A percentile compares a stretch with the other conserved stretches of the same genome.
These are phyloP conservation scores for Luffa aegyptiaca DNA, from an alignment of 306 rosid species.

Conservation along the genomic window DNA sequence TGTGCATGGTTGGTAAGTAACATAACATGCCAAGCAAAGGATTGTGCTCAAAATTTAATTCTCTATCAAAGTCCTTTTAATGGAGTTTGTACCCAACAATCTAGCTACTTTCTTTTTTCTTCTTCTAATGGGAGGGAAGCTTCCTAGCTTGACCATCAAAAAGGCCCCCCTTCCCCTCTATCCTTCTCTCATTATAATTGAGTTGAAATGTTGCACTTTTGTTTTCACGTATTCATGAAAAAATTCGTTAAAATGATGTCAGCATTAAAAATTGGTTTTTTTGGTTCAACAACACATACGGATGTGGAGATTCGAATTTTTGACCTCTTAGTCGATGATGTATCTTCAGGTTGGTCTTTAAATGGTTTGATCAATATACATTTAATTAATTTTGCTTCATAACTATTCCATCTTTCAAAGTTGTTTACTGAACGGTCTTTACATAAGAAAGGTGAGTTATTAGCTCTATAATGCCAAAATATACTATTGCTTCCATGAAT, in stretches of 20 bases:
- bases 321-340: not conserved
- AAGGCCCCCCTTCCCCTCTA: not conserved
- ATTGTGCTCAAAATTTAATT: not conserved
- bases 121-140: not conserved
- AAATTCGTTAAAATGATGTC: not conserved
- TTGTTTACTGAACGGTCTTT: not conserved
- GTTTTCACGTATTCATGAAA: not conserved
- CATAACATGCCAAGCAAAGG: slow-evolving; percentile 34
- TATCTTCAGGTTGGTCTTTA: no score
- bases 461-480: not conserved
- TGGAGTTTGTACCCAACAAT: not conserved
- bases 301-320: not conserved
- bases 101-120: not conserved
- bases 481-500: no score
- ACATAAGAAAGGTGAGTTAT: no score
- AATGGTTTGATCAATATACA: no score
- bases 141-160: not conserved
- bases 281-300: no score
- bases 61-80: not conserved
- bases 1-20: slow-evolving; percentile 57
- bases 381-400: not conserved
- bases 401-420: not conserved
- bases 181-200: not conserved
- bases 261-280: no score
- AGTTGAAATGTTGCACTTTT: not conserved